Base-by-base conservation (phyloP, 305 asterid species). In the Withania somnifera region DNA sequence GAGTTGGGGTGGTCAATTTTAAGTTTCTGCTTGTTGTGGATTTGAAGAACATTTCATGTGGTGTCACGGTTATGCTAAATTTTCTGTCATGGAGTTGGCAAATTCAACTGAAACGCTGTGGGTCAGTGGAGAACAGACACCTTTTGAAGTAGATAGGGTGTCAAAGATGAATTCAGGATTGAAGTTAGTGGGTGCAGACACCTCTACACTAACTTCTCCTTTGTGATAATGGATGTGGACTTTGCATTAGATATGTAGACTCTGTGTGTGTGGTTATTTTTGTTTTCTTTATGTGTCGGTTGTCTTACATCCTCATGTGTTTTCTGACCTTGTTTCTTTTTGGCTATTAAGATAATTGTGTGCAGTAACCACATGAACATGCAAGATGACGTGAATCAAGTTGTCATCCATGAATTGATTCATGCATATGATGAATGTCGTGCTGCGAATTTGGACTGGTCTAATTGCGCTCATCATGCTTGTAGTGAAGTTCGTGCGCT, bases 361-460 rank as follows among this genome's bases (percentile, higher is more conserved):
- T 95, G 98, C 80, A 87, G 95, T 85, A 94, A 95, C 86, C 90
- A 93, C 80, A 15, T 92, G 94, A 86, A 56, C 47, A 15, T 93
- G n/a, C 97, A 94, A 92, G 99, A 95, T 81, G 94, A 93, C 81
- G 98, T 93, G 66, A 91, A 88, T 83, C 98, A 93, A 88, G 97
- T 91, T 40, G 89, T 95, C 85, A 93, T 91, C 84, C 98, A 94
- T 60, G 98, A 95, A 89, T 95, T 95, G 81, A 93, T 95, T 85
- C 99, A 95, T 87, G 97, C 98, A 7, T 94, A 94, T 58, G 98
- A 94, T 61, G 98, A 95, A 3, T 95, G 99, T 52, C 94, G 95
- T 36, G 97, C 83, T 10, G 77, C 91, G 30, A 94, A 94, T 85
- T 84, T 95, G 91, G 88, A 94, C 76, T 93, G 95, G 98, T 24